Evolutionary conservation across 1,284 basidiomycete species (phyloP), one percentile per base, ranked within the genome.

Genomic region (Trichosporon ovoides): DNA sequence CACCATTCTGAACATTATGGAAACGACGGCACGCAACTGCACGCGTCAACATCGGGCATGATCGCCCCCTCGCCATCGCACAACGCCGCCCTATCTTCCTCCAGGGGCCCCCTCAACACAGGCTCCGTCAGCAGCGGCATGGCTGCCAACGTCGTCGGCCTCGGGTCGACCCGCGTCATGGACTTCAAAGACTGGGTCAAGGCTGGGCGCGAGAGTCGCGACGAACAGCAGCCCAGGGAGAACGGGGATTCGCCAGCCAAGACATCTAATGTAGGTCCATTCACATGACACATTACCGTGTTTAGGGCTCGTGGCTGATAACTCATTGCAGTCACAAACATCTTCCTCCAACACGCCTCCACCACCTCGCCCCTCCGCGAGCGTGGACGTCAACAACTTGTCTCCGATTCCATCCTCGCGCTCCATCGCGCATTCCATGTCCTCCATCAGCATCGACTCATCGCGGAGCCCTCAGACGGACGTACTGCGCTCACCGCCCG

Each of bases 131-230:
- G 49, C 49, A 24, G 43, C 43, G 43, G 43, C 16, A 48, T 48
- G 43, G 34, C 51, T 16, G 52, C 52, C 14, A 33, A 38, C 13
- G 53, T 40, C 10, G 59, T 63, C 9, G 62, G 62, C 5, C 52
- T 63, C 18, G 62, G 62, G 13, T 59, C 58, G 11, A 57, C 56
- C 20, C 62, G 59, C 43, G 43, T 48, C n/a, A 59, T 63, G n/a
- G 62, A 63, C 48, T 63, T 63, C 24, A 63, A 63, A 40, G 62
- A 63, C 56, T 63, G 62, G 62, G 59, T 63, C 51, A 63, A 60
- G 56, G 62, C 62, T 18, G 62, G 62, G 5, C 62, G 59, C 24
- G 56, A 57, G 48, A 40, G 35, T 35, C 50, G 49, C 14, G 49
- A 36, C 49, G 34, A 51, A 19, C 28, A 16, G 2, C 35, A 33